Conservation (phyloP, 352 stramenopile genomes). For the Pythium phragmiticola region DNA sequence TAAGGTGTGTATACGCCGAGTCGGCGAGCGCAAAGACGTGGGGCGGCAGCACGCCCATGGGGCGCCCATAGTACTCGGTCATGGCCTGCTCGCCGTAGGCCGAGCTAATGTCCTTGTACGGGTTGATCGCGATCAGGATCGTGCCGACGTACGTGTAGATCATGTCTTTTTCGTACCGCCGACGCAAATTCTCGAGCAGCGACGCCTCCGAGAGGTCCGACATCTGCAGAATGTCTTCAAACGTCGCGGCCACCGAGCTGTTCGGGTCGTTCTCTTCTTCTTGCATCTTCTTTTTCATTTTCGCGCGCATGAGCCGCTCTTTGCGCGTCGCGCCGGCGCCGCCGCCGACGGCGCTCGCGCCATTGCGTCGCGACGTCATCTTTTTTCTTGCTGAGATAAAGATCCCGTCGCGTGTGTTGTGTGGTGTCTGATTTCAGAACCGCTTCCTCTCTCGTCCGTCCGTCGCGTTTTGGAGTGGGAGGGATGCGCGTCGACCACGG, state of each 20-base stretch:
- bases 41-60: constrained; percentile 75
- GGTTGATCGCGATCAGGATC: constrained; percentile 92
- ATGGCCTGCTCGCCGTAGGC: constrained; percentile 79
- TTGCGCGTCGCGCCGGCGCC: constrained; percentile 57
- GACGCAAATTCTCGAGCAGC: constrained; percentile 85
- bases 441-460: no score
- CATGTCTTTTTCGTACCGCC: constrained; percentile 89
- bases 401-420: no score
- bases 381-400: background rate
- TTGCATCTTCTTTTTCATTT: constrained; percentile 86
- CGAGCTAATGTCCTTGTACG: constrained; percentile 79
- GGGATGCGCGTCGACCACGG: background rate
- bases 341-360: constrained; percentile 27
- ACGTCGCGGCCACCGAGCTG: constrained; percentile 40
- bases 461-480: background rate
- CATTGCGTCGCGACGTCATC: constrained; percentile 31
- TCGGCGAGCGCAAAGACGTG: constrained; percentile 91
- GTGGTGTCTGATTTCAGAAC: no score
- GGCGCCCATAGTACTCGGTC: constrained; percentile 88
- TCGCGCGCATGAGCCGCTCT: constrained; percentile 81
- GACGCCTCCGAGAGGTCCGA: constrained; percentile 88
- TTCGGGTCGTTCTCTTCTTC: constrained; percentile 54
- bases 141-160: constrained; percentile 94
- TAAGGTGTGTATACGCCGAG: constrained; percentile 88
- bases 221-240: constrained; percentile 90